Base-by-base conservation (phyloP, 345 rosid species). In the Heritiera littoralis region DNA sequence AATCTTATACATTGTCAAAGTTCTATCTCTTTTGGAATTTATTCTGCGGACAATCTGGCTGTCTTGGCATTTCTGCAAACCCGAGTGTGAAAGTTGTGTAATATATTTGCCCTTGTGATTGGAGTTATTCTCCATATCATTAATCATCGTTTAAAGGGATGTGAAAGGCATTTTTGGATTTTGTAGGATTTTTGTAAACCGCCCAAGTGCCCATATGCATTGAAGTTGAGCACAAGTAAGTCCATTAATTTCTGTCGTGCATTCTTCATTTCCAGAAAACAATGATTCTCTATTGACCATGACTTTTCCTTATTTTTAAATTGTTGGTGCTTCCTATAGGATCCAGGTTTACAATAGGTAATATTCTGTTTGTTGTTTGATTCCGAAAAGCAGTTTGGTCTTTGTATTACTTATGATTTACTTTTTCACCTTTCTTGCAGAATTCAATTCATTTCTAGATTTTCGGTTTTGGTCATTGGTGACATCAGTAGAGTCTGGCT, bases 401-500 rank as follows among this genome's bases (percentile, higher is more conserved):
- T 18, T 20, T 69, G 18, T 48, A 5, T 46, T 69, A n/a, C 23
- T 72, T 7, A 35, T 48, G 43, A 32, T 23, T 40, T 17, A 46
- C 48, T 48, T 56, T 56, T 30, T 74, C 65, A 56, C 63, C n/a
- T 28, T 52, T 32, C 43, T 67, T 77, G 63, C 65, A 35, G 43
- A 59, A 60, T n/a, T 75, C 54, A 43, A n/a, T 56, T 7, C 43
- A 59, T 58, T 41, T 75, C 40, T n/a, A 43, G 54, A 43, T 41
- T 59, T 61, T 2, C 43, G 12, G 13, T 54, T 56, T 32, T 7
- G 14, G 78, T 75, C 68, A 60, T 75, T 43, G 66, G 40, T 60
- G 69, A 75, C 78, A 15, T 75, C 40, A 28, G 9, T 23, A 9
- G 43, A 75, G 68, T 20, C n/a, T n/a, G n/a, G n/a, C n/a, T n/a